Base-by-base conservation (phyloP, 495 filamentous ascomycete genomes). In the Xylona heveae region DNA sequence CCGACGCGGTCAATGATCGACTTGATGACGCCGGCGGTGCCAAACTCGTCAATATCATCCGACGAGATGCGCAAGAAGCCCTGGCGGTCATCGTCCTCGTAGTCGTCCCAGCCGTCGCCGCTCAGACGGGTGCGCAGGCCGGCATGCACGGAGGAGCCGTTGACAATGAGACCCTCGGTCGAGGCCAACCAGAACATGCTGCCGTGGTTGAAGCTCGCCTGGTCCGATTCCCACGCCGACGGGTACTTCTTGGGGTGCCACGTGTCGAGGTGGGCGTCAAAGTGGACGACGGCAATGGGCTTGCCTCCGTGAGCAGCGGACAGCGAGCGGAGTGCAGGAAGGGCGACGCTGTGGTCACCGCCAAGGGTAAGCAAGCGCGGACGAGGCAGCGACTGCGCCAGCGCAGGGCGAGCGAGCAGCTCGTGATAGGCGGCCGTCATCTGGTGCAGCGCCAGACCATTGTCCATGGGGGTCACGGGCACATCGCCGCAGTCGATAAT, bases 401-500 rank as follows among this genome's bases (percentile, higher is more conserved):
- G 23, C 18, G 31, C 18, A 21, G 19, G 15, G 15, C 37, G 44
- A 8, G 49, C 50, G 18, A 48, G 30, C n/a, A 47, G 40, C 41
- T 42, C 6, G 6, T 15, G 15, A 2, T 23, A 35, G 4, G 6
- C 22, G 9, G 12, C 16, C 22, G 13, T 31, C 31, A 28, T 26
- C 41, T 66, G 61, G 36, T 55, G 55, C 33, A 66, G 33, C 7
- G 62, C 61, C 12, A 62, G 44, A 0, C 56, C 62, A 42, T 66
- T 64, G 38, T 66, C 61, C 18, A 64, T 30, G 38, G 57, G 55
- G 1, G 61, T 65, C 31, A 66, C 35, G 1, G 59, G 60, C 4
- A 55, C 58, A 46, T 66, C 58, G 5, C 60, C 61, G 35, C 62
- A 66, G 36, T 66, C 62, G 7, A 65, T 48, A 3, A 65, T 45